Conservation (phyloP, 306 rosid genomes). For the Trifolium pratense region DNA sequence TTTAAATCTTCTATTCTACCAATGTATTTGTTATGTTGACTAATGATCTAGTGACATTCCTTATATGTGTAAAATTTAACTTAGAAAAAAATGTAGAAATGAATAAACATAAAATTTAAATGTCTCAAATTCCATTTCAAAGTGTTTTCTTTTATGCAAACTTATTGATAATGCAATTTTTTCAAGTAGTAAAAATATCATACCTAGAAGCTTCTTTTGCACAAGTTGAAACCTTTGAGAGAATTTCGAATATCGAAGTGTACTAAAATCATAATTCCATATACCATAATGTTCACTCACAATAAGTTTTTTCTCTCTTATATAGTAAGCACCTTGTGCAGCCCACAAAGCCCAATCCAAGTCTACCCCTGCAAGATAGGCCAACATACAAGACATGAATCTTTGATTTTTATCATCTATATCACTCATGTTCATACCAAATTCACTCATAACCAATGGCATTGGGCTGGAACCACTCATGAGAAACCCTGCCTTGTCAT, state of each 20-base stretch:
- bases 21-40: too few relatives aligned
- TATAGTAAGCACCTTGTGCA: conserved; percentile 47
- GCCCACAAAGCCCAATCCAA: conserved; percentile 58
- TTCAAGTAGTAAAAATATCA: not conserved
- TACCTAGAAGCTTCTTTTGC: conserved; percentile 44
- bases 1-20: too few relatives aligned
- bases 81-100: too few relatives aligned
- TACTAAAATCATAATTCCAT: conserved; percentile 25
- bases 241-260: conserved; percentile 38
- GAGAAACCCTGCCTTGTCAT: conserved; percentile 41
- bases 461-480: conserved; percentile 13
- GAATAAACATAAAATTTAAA: too few relatives aligned
- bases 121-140: too few relatives aligned
- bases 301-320: not conserved
- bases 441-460: conserved; percentile 47
- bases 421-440: conserved; percentile 34
- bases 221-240: conserved; percentile 41
- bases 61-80: too few relatives aligned
- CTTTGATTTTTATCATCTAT: conserved; percentile 5
- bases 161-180: too few relatives aligned
- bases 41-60: too few relatives aligned
- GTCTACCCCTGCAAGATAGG: conserved; percentile 37
- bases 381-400: conserved; percentile 46
- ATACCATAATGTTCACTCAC: conserved; percentile 42
- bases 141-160: too few relatives aligned